These are phyloP conservation scores for Epichloe typhina DNA, from an alignment of 2,329 filamentous ascomycete genomes.

Conservation along the genomic window DNA sequence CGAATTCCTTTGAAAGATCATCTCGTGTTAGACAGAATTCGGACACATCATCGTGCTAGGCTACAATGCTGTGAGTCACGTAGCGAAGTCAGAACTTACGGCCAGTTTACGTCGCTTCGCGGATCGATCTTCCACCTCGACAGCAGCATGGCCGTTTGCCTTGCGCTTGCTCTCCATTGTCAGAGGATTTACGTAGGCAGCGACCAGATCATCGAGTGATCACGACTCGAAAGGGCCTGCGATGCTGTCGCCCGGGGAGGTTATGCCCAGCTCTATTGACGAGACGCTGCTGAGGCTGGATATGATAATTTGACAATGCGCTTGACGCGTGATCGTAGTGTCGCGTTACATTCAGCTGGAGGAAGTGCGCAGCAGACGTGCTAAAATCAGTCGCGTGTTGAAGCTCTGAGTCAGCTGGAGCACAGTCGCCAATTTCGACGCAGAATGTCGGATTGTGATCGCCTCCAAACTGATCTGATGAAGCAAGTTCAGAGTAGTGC, in stretches of 20 bases:
- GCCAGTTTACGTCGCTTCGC: slow-evolving; percentile 41
- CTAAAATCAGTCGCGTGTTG: neutral
- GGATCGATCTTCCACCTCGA: slow-evolving; percentile 38
- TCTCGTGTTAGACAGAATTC: neutral
- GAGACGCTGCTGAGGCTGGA: neutral
- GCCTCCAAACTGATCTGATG: no score
- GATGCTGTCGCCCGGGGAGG: neutral
- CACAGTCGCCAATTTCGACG: neutral
- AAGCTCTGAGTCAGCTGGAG: neutral
- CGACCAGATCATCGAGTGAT: slow-evolving; percentile 13
- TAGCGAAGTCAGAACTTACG: slow-evolving; percentile 22
- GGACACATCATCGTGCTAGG: no score
- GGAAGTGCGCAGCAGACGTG: slow-evolving; percentile 2
- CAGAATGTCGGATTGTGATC: neutral
- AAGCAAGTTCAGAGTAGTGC: neutral
- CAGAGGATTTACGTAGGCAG: slow-evolving; percentile 12
- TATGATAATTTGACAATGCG: slow-evolving; percentile 3
- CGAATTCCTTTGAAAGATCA: slow-evolving; percentile 22
- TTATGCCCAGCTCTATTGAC: neutral
- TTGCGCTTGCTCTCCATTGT: slow-evolving; percentile 47
- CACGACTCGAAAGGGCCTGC: slow-evolving; percentile 6
- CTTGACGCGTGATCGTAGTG: slow-evolving; percentile 10
- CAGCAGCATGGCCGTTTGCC: slow-evolving; percentile 30
- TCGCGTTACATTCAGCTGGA: slow-evolving; percentile 8
- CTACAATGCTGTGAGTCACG: neutral